A percentile compares a stretch with the other conserved stretches of the same genome.
These are phyloP conservation scores for Mycena metata DNA, from an alignment of 768 basidiomycete species.

Conservation along the genomic window DNA sequence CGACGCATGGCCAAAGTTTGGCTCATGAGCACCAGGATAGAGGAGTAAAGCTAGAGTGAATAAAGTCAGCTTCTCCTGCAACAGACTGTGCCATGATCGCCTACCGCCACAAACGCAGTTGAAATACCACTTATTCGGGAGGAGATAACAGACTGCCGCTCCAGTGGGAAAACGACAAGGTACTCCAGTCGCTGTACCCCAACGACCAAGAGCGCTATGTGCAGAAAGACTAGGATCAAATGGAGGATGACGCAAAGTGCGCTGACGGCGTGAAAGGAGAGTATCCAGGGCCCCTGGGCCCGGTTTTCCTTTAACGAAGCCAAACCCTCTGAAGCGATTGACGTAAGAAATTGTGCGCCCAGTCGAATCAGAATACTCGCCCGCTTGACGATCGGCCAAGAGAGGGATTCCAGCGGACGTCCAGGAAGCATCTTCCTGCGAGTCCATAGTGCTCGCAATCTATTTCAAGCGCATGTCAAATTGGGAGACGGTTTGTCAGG, in stretches of 20 bases:
- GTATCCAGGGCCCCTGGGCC: background rate
- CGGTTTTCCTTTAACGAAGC: background rate
- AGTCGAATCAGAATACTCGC: background rate
- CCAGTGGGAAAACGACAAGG: background rate
- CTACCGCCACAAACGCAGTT: background rate
- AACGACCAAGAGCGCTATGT: background rate
- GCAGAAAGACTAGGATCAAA: background rate
- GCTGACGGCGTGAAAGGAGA: background rate
- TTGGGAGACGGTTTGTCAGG: too few relatives aligned
- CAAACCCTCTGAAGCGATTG: background rate
- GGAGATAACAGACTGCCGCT: background rate
- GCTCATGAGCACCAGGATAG: conserved; percentile 25
- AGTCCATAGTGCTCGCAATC: too few relatives aligned
- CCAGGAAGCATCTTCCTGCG: too few relatives aligned
- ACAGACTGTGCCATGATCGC: too few relatives aligned
- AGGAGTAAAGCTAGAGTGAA: background rate
- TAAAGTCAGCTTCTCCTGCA: too few relatives aligned
- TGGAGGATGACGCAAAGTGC: background rate
- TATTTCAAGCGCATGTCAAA: too few relatives aligned
- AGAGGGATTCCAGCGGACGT: background rate
- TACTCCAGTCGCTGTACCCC: background rate
- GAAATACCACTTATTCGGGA: background rate
- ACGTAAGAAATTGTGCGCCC: background rate
- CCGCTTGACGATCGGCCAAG: background rate
- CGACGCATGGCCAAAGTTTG: conserved; percentile 31